Evolutionary conservation across 805 yeast species (phyloP), one percentile per base, ranked within the genome.

Genomic region (Yarrowia sp.): DNA sequence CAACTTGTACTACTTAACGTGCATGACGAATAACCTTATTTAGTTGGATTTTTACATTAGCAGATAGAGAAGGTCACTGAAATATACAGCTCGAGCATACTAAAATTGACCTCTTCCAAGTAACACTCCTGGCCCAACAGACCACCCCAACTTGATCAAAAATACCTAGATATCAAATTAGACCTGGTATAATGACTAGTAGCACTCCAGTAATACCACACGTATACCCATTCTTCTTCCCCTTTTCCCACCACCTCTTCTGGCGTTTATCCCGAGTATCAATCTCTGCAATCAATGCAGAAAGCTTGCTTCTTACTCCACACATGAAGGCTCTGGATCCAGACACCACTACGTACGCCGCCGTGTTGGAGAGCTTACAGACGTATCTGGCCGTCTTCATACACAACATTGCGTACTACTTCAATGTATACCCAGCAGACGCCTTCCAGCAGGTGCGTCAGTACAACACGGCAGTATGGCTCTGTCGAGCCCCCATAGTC

Each of bases 361-460:
- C 70, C 28, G 67, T 75, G 11, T 66, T 70, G 32, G 67, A 67
- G 19, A 67, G 73, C 22, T 59, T 85, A 6, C 73, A 81, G 30
- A 88, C 84, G 69, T 81, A 85, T 61, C 66, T 86, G 12, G 74
- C 77, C 2, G 82, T 81, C 0, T 79, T 82, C 75, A 70, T 83
- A 10, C 87, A 86, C 66, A 83, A 83, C 44, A 77, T 87, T 1
- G 73, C 87, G 56, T 86, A 82, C 71, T 74, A 81, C 58, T 79
- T 85, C 52, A 71, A 74, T 1, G 73, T 88, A 0, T 88, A 88
- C 68, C 87, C 87, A 0, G 69, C 65, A 1, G 80, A 77, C 58
- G 77, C 86, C 0, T 89, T 82, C 70, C 76, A 74, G 22, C 70
- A 71, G 12, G 74, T 75, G 3, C 77, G 79, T 24, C 76, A 80